phyloP scores from a whole-genome alignment of 2,329 filamentous ascomycete species.

The Plenodomus lindquistii region DNA sequence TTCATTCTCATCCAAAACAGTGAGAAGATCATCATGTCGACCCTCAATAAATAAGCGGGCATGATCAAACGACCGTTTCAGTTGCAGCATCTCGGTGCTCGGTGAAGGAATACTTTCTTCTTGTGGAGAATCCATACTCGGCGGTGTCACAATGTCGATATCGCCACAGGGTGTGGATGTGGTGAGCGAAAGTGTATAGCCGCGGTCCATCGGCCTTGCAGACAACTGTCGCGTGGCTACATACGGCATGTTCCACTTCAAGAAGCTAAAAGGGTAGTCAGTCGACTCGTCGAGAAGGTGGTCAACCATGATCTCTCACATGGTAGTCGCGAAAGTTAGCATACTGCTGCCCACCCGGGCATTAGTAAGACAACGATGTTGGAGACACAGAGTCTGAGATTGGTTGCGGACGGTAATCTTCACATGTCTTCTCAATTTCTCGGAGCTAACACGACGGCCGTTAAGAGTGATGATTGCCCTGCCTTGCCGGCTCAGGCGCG shows the following conservation, averaged over 20 bases:
- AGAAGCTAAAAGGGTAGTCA: conserved; percentile 27
- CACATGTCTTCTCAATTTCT: conserved; percentile 30
- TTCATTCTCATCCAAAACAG: conserved; percentile 25
- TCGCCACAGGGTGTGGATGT: no score
- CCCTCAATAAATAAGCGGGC: conserved; percentile 32
- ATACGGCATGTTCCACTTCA: conserved; percentile 36
- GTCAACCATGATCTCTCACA: no score
- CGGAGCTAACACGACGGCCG: conserved; percentile 27
- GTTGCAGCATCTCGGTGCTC: conserved; percentile 14
- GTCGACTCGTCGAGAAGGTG: no score
- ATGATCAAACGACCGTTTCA: conserved; percentile 23
- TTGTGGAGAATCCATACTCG: no score
- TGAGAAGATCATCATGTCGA: conserved; percentile 27
- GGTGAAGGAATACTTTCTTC: no score
- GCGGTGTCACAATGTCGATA: no score
- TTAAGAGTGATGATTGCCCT: conserved; percentile 10
- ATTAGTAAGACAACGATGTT: no score
- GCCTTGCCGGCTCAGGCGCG: neutral
- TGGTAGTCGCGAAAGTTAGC: no score
- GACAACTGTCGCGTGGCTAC: conserved; percentile 8
- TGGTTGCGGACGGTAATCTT: conserved; percentile 16
- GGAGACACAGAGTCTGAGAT: conserved; percentile 1
- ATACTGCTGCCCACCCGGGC: no score
- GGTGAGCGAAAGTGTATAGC: conserved; percentile 2
- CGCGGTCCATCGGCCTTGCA: conserved; percentile 8